Evolutionary conservation across 495 filamentous ascomycete genomes (phyloP), one percentile per base, ranked within the genome.

Genomic region (Hypoxylon lenormandii): DNA sequence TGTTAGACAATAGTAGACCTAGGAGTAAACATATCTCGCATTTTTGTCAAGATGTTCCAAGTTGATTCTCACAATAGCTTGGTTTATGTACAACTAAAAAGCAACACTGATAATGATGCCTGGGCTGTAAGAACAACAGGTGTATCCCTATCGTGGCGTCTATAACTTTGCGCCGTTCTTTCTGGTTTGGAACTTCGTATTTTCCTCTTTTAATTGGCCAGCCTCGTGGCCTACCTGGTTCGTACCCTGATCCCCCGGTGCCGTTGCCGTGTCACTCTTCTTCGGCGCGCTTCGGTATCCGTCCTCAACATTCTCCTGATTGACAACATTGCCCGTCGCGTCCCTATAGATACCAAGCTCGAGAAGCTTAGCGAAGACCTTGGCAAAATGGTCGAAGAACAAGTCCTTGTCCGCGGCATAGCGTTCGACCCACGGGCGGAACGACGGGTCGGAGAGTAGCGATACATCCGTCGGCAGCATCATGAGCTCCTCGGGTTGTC

Each of bases 341-440:
- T 89, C 86, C 47, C 86, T 81, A 42, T 74, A 63, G 48, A 89
- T 87, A 4, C 87, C 86, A 60, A 89, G 71, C 77, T 89, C 86
- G 37, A 88, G 51, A 78, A 89, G 68, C 77, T 88, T 89, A n/a
- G 81, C 82, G 74, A 88, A 89, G 10, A 81, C 86, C 65, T 82
- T 82, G 16, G 84, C 52, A 66, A 88, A 89, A 72, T 89, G 81
- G 45, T 82, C 82, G 63, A 88, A 89, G 81, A 89, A 89, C 38
- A 83, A 33, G 0, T 88, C 86, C 74, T 87, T 86, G 51, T 88
- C 86, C 48, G 82, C 73, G 6, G 86, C 87, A 74, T 89, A 89
- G 61, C 75, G 66, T 76, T 86, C 76, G 15, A 89, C 86, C 84
- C 84, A 89, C n/a, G 75, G 73, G 11, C 59, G 57, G 48, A 81